Conservation (phyloP, 352 stramenopile species). For the Phytopythium sindhum region DNA sequence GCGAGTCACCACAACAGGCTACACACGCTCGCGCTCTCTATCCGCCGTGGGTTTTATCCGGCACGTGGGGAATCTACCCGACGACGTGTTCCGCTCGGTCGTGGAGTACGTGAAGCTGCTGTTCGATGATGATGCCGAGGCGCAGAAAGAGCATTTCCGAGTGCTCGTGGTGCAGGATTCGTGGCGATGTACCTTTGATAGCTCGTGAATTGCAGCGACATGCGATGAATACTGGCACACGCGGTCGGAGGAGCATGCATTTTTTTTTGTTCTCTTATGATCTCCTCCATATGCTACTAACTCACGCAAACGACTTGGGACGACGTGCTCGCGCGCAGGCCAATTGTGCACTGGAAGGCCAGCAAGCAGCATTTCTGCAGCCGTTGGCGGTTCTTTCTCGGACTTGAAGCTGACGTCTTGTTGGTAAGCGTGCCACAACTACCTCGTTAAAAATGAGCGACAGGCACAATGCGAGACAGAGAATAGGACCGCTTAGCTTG, state of each 20-base stretch:
- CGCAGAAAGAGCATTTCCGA: conserved; percentile 2
- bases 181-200: neutral
- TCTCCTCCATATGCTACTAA: neutral
- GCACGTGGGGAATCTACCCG: neutral
- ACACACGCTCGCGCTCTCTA: neutral
- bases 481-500: neutral
- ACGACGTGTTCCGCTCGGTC: neutral
- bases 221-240: too few species aligned
- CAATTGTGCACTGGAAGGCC: too few species aligned
- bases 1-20: neutral
- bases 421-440: neutral
- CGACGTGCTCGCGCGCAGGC: too few species aligned
- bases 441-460: neutral
- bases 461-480: neutral
- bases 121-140: neutral
- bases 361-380: too few species aligned
- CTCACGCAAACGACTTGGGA: neutral
- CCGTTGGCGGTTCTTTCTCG: too few species aligned
- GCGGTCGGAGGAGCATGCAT: neutral
- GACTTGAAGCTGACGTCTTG: too few species aligned
- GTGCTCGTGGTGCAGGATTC: conserved; percentile 1
- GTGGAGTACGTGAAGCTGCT: neutral
- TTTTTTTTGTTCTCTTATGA: neutral
- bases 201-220: too few species aligned
- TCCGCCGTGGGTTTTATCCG: neutral